Base-by-base conservation (phyloP, 108 stramenopile genomes). In the Mayamaea pseudoterrestris region DNA sequence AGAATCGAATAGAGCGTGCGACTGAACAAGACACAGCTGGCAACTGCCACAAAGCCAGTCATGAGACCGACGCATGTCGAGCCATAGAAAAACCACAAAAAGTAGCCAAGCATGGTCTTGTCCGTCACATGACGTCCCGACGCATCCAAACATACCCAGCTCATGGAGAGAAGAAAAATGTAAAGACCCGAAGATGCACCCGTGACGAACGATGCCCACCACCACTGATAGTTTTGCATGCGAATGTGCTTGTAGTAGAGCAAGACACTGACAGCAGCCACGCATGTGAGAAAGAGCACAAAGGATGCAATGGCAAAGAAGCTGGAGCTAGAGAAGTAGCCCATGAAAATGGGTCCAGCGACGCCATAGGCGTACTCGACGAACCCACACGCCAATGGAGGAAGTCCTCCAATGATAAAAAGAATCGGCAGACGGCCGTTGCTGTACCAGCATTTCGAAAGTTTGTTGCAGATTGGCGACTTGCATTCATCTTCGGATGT, bases 221-320 rank as follows among this genome's bases (percentile, higher is more conserved):
- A 45, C 44, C 44, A 45, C 21, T 22, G 25, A 23, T 45, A 45
- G 5, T 24, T 8, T n/a, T 45, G 21, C 13, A 26, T 13, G 3
- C 44, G 44, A 45, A 45, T 8, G 24, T 45, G 44, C n/a, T 27
- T 22, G 44, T 45, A 45, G 21, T 26, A 45, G 4, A 45, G 21
- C 6, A 45, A 13, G 4, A 24, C 26, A 20, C 25, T 13, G 4
- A 45, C 44, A 5, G 25, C 44, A n/a, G 24, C 44, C 8, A 20
- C 44, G 22, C 44, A 45, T 6, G 44, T 45, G 4, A 45, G 13
- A 27, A 45, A 45, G 25, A 45, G 27, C 3, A 45, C 26, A 24
- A 45, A 45, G 6, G 44, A 26, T 20, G 26, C 24, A 45, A 45
- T 26, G 13, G 26, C n/a, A 8, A 26, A 13, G 5, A 45, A 6